Evolutionary conservation across 2,329 filamentous ascomycete genomes (phyloP).

Genomic region (Byssothecium circinans): DNA sequence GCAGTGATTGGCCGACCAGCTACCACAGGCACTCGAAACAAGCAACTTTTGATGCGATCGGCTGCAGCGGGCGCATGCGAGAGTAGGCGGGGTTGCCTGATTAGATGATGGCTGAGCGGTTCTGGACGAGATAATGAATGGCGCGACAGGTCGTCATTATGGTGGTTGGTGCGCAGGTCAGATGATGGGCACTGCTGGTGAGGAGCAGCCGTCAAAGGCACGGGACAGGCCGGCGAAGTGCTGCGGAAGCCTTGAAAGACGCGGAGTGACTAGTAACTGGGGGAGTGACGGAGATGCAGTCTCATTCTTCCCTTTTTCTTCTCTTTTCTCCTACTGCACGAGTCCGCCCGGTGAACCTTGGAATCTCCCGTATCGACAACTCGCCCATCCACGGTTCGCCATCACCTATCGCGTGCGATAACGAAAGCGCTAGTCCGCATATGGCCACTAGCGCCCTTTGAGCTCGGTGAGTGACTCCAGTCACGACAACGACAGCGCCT

Average conservation of each 20-base stretch:
- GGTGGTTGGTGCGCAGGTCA: neutral
- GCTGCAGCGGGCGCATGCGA: slow-evolving; percentile 4
- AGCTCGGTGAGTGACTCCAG: slow-evolving; percentile 17
- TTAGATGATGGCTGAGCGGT: neutral
- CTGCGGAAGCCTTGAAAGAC: no score
- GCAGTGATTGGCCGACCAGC: no score
- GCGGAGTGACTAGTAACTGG: no score
- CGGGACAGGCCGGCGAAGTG: neutral
- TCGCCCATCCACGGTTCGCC: no score
- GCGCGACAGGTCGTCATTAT: neutral
- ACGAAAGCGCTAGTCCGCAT: slow-evolving; percentile 4
- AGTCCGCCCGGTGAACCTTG: no score
- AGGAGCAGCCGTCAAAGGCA: neutral
- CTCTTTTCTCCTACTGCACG: no score
- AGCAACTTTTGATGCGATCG: slow-evolving; percentile 3
- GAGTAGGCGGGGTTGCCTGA: neutral
- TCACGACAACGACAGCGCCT: slow-evolving; percentile 13
- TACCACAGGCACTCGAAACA: neutral
- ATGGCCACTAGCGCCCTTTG: neutral
- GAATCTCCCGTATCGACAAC: no score
- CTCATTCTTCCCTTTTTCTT: no score
- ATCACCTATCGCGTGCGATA: neutral
- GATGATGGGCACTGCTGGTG: neutral
- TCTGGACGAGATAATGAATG: no score
- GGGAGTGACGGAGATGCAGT: no score